A percentile compares a stretch with the other conserved stretches of the same genome.
Evolutionary conservation across 371 early-diverging fungal genomes (phyloP).

Genomic region (Apophysomyces sp.): DNA sequence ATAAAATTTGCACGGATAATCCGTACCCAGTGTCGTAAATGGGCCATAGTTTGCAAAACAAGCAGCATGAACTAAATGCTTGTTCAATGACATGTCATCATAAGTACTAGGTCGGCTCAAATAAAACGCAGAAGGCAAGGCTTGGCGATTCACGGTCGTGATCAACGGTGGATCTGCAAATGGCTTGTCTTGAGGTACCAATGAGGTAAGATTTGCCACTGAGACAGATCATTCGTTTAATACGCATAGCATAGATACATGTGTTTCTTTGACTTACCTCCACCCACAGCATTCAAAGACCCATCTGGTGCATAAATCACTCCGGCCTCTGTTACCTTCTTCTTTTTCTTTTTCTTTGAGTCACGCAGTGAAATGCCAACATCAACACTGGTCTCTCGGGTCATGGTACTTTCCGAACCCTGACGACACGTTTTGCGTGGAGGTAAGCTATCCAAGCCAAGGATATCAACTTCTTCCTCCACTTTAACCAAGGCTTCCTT

Average conservation of each 20-base stretch:
- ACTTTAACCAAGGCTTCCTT: slow-evolving; percentile 32
- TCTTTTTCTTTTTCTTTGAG: slow-evolving; percentile 46
- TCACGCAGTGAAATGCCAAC: slow-evolving; percentile 19
- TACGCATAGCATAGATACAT: background rate
- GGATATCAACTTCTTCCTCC: slow-evolving; percentile 56
- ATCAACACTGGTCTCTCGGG: slow-evolving; percentile 29
- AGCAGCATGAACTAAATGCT: slow-evolving; percentile 41
- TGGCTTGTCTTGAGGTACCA: slow-evolving; percentile 24
- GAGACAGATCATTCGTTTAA: background rate
- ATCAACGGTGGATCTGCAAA: slow-evolving; percentile 40
- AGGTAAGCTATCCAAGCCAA: slow-evolving; percentile 38
- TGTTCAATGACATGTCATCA: slow-evolving; percentile 39
- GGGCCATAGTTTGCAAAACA: slow-evolving; percentile 58
- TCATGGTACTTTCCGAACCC: slow-evolving; percentile 18
- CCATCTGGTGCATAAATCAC: slow-evolving; percentile 47
- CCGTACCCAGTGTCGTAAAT: slow-evolving; percentile 47
- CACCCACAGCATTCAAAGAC: slow-evolving; percentile 39
- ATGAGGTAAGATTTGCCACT: slow-evolving; percentile 23
- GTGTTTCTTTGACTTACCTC: slow-evolving; percentile 20
- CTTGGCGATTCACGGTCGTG: slow-evolving; percentile 37
- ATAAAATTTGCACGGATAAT: slow-evolving; percentile 51
- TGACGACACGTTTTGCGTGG: slow-evolving; percentile 29
- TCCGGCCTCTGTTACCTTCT: slow-evolving; percentile 43
- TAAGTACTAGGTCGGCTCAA: slow-evolving; percentile 22
- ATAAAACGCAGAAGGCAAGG: slow-evolving; percentile 46